Base-by-base conservation (phyloP, 2,329 filamentous ascomycete species). In the Colletotrichum sp. region DNA sequence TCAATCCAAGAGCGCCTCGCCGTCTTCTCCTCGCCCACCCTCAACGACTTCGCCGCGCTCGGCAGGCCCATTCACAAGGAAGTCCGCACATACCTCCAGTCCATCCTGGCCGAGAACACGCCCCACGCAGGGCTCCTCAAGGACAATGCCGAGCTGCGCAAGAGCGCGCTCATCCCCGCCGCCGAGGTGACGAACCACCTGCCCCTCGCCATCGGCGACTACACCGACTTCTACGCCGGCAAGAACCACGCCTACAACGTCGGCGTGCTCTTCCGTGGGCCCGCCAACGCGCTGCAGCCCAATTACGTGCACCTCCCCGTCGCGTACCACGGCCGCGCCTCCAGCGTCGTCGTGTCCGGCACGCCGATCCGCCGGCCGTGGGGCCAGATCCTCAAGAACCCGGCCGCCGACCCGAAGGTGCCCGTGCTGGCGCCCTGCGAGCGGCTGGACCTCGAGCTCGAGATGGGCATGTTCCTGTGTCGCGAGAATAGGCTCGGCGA, bases 151-250 rank as follows among this genome's bases (percentile, higher is more conserved):
- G 74, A 76, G 3, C 81, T 87, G 1, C 81, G 80, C 55, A 71
- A 80, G 10, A 49, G 76, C 2, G 83, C 82, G 8, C 71, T 85
- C 16, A 8, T 86, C 6, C 79, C 80, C 8, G 72, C 80, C 2
- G 63, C 82, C 34, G 89, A 90, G 6, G 90, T 93, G n/a, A 89
- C 87, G 76, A 93, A 90, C 80, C 94, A 96, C 78, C 80, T 96
- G 1, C 95, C 95, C 1, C 91, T 97, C 88, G 87, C 90, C 49
- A 95, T 96, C 80, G 94, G 94, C 36, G 95, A 96, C 82, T 96
- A 96, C 82, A 95, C 95, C 3, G 95, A 97, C 82, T 97, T 96
- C 86, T 97, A 95, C 81, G 95, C 93, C 16, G 94, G 95, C 65
- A 86, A 93, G 80, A 93, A 96, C 81, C 95, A 97, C 84, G 95